A percentile compares a stretch with the other conserved stretches of the same genome.
These are phyloP conservation scores for Pseudocercospora crystallina DNA, from an alignment of 2,329 filamentous ascomycete genomes.

Conservation along the genomic window DNA sequence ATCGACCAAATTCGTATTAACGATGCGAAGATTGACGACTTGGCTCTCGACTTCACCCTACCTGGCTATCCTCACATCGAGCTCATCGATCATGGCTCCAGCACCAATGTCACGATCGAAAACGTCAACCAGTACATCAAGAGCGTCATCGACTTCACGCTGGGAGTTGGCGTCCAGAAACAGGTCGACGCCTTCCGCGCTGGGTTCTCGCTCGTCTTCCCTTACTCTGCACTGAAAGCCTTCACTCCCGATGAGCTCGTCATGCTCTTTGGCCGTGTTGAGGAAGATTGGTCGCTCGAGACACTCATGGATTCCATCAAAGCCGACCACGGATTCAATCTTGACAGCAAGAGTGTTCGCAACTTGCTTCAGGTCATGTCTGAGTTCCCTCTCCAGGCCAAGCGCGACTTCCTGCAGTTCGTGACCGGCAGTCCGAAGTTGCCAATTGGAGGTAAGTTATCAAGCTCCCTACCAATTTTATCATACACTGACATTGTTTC, in stretches of 20 bases:
- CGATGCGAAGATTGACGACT: constrained; percentile 76
- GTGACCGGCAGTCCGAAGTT: constrained; percentile 97
- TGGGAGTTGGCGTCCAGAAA: constrained; percentile 81
- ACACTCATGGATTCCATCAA: constrained; percentile 98
- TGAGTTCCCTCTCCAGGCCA: constrained; percentile 69
- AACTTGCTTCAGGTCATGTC: constrained; percentile 96
- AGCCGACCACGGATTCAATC: constrained; percentile 96
- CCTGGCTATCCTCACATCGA: constrained; percentile 89
- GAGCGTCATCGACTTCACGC: constrained; percentile 84
- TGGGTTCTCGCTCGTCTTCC: constrained; percentile 95
- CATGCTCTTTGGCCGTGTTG: constrained; percentile 85
- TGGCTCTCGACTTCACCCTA: constrained; percentile 90
- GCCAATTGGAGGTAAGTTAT: constrained; percentile 82
- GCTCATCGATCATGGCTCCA: constrained; percentile 70
- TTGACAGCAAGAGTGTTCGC: constrained; percentile 93
- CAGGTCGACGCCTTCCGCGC: constrained; percentile 88
- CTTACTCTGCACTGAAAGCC: constrained; percentile 84
- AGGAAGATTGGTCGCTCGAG: constrained; percentile 97
- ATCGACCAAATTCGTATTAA: constrained; percentile 71
- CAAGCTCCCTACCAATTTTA: constrained; percentile 8
- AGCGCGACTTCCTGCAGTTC: constrained; percentile 94
- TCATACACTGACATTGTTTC: constrained; percentile 19
- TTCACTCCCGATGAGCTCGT: constrained; percentile 96
- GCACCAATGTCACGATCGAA: constrained; percentile 76
- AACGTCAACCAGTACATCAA: constrained; percentile 91